Evolutionary conservation across 495 filamentous ascomycete genomes (phyloP), one percentile per base, ranked within the genome.

Genomic region (Talaromyces ruber): DNA sequence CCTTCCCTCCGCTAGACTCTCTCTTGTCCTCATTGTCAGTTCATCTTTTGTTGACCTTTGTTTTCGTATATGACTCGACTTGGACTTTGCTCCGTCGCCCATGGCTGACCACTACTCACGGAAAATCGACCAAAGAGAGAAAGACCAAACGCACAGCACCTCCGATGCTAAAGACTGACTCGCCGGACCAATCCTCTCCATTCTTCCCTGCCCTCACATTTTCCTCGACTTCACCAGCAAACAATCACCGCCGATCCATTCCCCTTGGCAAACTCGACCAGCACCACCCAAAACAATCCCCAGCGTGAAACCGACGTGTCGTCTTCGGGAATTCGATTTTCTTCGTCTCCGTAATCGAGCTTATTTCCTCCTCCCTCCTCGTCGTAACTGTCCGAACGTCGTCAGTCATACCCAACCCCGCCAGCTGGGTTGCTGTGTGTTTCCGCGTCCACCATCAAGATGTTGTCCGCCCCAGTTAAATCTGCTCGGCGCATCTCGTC

Each of bases 401-500:
- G 51, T n/a, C 51, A 54, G 24, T 9, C 22, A 11, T 47, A 22
- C 18, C 21, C 43, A 47, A 47, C 43, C 43, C 43, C 43, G 43
- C 43, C n/a, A 47, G 43, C 18, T 21, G 18, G 43, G 43, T 21
- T 47, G 43, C 43, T 18, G 43, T 47, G n/a, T 21, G 43, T 47
- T n/a, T 47, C 43, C 18, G 43, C 6, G 43, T 47, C 51, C 26
- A 22, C 54, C 51, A 45, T 32, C 50, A 75, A 63, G 59, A 80
- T 80, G 76, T 68, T 79, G 67, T 79, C 76, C 28, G 76, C 74
- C 73, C 77, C 76, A 56, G 74, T 75, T 64, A 80, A 78, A 66
- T 76, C 76, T 64, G 76, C 77, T 63, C 77, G 78, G 72, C 77
- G 77, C 64, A 79, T 80, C 58, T 79, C 76, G 11, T 80, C 77